Conservation (phyloP, 139 green algal species). For the Chlamydomonas sphaeroides region DNA sequence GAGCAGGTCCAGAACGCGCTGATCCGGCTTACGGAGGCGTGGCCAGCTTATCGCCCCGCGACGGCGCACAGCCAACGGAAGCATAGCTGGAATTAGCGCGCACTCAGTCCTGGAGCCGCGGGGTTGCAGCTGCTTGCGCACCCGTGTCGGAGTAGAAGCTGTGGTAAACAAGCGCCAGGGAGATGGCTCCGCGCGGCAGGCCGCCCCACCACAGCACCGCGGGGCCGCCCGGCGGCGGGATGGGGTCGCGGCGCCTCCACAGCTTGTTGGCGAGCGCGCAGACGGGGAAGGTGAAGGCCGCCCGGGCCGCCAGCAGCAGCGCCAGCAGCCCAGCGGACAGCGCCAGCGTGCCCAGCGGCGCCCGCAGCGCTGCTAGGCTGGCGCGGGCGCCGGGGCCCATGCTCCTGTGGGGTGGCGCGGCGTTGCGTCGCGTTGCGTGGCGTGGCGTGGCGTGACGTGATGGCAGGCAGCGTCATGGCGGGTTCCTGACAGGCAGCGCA, state of each 20-base stretch:
- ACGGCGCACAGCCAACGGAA: no score
- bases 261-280: not conserved
- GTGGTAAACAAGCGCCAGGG: constrained; percentile 48
- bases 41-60: no score
- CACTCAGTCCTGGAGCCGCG: not conserved
- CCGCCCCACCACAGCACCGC: constrained; percentile 42
- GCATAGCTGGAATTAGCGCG: not conserved
- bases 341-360: not conserved
- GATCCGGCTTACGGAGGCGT: no score
- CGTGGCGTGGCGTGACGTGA: no score
- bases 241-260: constrained; percentile 14
- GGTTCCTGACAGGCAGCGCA: no score
- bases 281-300: constrained; percentile 15
- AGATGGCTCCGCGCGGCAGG: constrained; percentile 44
- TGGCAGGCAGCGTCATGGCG: not conserved
- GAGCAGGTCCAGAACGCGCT: no score
- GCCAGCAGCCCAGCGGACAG: constrained; percentile 3
- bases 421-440: no score
- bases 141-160: constrained; percentile 34
- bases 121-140: not conserved
- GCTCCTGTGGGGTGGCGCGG: not conserved
- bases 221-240: not conserved
- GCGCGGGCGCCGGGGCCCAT: not conserved
- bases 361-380: no score
- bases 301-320: not conserved